Evolutionary conservation across 2,329 filamentous ascomycete genomes (phyloP).

Genomic region (Elsinoe fawcettii): DNA sequence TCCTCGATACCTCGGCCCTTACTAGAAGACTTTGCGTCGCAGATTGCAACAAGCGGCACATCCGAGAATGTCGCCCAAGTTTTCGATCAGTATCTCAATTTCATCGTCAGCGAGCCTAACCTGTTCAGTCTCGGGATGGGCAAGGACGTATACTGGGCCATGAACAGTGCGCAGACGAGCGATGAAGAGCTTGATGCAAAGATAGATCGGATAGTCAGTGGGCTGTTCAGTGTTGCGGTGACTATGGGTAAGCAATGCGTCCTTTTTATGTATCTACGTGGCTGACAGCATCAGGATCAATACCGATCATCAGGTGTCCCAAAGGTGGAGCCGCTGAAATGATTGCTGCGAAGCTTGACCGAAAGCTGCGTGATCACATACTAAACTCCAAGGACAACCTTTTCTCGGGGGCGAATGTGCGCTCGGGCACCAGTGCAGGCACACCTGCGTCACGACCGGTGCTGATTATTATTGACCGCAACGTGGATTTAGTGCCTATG

Average conservation of each 20-base stretch:
- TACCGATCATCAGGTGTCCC: constrained; percentile 90
- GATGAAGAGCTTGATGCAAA: constrained; percentile 83
- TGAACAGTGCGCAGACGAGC: constrained; percentile 86
- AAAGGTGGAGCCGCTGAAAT: constrained; percentile 89
- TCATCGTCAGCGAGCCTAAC: constrained; percentile 90
- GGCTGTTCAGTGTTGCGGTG: constrained; percentile 95
- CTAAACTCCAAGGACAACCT: constrained; percentile 97
- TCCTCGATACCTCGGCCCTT: constrained; percentile 84
- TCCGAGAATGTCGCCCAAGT: constrained; percentile 86
- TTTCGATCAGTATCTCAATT: constrained; percentile 95
- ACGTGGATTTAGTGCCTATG: constrained; percentile 94
- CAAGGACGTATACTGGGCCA: constrained; percentile 88
- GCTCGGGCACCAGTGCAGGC: constrained; percentile 50
- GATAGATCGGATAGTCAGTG: constrained; percentile 86
- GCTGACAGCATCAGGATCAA: constrained; percentile 52
- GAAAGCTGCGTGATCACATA: constrained; percentile 92
- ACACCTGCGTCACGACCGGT: constrained; percentile 74
- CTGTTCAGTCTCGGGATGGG: constrained; percentile 91
- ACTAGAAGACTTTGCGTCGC: constrained; percentile 86
- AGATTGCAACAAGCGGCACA: constrained; percentile 76
- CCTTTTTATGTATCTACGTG: constrained; percentile 17
- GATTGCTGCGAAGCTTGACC: constrained; percentile 87
- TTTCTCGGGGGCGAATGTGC: constrained; percentile 63
- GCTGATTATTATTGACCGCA: constrained; percentile 86
- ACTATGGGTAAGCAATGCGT: constrained; percentile 66